phyloP scores from a whole-genome alignment of 768 basidiomycete species.

The Rossbeevera mucosa region DNA sequence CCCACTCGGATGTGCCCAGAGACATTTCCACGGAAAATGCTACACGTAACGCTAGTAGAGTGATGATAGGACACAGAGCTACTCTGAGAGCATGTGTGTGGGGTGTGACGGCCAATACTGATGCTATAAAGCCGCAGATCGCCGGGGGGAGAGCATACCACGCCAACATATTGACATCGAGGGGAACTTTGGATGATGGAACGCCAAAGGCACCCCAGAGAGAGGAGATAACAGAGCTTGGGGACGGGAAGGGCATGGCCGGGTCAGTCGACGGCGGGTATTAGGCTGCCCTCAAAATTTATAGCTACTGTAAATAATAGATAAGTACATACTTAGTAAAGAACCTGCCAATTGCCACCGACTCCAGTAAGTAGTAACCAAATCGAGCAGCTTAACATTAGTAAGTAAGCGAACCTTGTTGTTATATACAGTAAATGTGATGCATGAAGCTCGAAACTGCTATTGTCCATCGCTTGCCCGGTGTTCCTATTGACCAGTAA shows the following conservation, averaged over 20 bases:
- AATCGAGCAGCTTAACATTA: too few species aligned
- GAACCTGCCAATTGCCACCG: too few species aligned
- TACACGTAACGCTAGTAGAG: constrained; percentile 40
- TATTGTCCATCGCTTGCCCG: too few species aligned
- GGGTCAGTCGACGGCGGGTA: too few species aligned
- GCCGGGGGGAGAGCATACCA: constrained; percentile 40
- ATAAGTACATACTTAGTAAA: too few species aligned
- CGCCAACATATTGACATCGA: constrained; percentile 32
- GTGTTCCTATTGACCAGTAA: too few species aligned
- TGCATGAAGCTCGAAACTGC: too few species aligned
- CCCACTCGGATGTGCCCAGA: not conserved
- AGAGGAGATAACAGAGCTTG: not conserved
- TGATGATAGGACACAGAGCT: constrained; percentile 43
- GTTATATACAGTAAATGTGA: too few species aligned
- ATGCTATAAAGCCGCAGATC: constrained; percentile 43
- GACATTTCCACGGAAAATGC: constrained; percentile 19
- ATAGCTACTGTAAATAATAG: too few species aligned
- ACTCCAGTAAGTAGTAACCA: too few species aligned
- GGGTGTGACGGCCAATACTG: constrained; percentile 46
- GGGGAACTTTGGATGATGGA: constrained; percentile 14
- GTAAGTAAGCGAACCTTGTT: too few species aligned
- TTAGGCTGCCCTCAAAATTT: not conserved
- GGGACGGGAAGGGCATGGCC: not conserved
- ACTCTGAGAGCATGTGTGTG: constrained; percentile 41
- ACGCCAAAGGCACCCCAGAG: constrained; percentile 3